A percentile compares a stretch with the other conserved stretches of the same genome.
Evolutionary conservation across 2,329 filamentous ascomycete genomes (phyloP).

Genomic region (Sphaerostilbella broomeana): DNA sequence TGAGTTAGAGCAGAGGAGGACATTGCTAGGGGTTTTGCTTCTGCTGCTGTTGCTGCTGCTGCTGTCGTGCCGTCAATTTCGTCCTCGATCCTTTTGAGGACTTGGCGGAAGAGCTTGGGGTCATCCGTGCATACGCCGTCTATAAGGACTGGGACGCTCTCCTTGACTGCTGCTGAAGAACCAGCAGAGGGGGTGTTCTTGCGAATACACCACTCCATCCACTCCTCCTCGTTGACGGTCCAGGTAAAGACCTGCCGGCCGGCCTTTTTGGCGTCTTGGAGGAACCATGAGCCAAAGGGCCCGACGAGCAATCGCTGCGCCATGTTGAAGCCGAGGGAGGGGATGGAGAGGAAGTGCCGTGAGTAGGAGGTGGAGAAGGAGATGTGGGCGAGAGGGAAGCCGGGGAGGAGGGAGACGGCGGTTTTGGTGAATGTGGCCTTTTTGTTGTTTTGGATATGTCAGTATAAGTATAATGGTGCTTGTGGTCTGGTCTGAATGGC

Average conservation of each 20-base stretch:
- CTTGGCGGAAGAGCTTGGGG: conserved; percentile 58
- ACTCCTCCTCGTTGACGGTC: conserved; percentile 75
- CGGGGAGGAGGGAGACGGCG: conserved; percentile 54
- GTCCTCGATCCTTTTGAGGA: conserved; percentile 41
- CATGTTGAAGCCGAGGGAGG: conserved; percentile 73
- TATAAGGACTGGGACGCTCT: conserved; percentile 31
- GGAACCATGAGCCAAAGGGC: conserved; percentile 59
- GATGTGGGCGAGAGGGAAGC: conserved; percentile 60
- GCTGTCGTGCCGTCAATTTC: conserved; percentile 23
- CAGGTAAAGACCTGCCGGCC: conserved; percentile 64
- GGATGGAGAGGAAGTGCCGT: conserved; percentile 57
- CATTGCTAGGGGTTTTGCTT: not conserved
- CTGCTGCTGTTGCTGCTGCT: conserved; percentile 1
- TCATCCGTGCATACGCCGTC: conserved; percentile 87
- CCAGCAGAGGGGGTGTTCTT: conserved; percentile 20
- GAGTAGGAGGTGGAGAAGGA: conserved; percentile 62
- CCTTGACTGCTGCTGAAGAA: not conserved
- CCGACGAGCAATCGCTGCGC: conserved; percentile 62
- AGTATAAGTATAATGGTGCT: no score
- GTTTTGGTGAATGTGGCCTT: conserved; percentile 62
- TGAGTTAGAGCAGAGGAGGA: not conserved
- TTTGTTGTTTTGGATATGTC: not conserved
- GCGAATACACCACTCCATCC: conserved; percentile 75
- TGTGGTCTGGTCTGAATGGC: no score
- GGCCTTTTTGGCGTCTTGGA: conserved; percentile 45